Conservation (phyloP, 129 eudicot species). For the Rutidosis leptorrhynchoides region DNA sequence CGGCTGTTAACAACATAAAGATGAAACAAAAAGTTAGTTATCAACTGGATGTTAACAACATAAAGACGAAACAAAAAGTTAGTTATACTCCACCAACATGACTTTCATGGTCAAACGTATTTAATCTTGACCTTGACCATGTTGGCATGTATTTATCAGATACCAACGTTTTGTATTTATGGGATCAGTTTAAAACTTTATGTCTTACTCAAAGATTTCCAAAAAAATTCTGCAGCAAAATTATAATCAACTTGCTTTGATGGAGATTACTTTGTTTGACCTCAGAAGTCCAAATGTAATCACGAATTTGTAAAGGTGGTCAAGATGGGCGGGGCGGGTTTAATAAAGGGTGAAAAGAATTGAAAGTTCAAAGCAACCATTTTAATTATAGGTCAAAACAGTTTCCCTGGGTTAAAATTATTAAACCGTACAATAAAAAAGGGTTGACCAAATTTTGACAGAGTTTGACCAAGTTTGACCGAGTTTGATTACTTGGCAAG, state of each 20-base stretch:
- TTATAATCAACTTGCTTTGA: neutral
- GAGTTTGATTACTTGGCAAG: too few relatives aligned
- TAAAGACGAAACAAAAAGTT: conserved; percentile 11
- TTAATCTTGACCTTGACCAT: neutral
- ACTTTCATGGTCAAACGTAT: conserved; percentile 7
- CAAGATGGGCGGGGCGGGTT: neutral
- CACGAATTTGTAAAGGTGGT: neutral
- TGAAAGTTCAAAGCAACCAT: neutral
- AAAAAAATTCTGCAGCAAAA: neutral
- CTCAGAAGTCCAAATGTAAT: conserved; percentile 7
- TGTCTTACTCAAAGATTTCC: neutral
- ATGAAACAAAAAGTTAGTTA: conserved; percentile 23
- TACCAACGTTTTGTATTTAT: neutral
- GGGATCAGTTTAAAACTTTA: neutral
- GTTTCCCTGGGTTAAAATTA: neutral
- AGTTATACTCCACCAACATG: conserved; percentile 19
- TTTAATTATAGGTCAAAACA: neutral
- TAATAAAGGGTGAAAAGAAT: too few relatives aligned
- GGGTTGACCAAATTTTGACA: too few relatives aligned
- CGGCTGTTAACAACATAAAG: conserved; percentile 47
- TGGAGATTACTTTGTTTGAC: conserved; percentile 15
- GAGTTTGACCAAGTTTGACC: too few relatives aligned
- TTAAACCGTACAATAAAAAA: too few relatives aligned
- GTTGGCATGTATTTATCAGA: neutral
- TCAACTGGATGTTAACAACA: conserved; percentile 52